Evolutionary conservation across 495 filamentous ascomycete species (phyloP).

Genomic region (Xylaria nigripes): DNA sequence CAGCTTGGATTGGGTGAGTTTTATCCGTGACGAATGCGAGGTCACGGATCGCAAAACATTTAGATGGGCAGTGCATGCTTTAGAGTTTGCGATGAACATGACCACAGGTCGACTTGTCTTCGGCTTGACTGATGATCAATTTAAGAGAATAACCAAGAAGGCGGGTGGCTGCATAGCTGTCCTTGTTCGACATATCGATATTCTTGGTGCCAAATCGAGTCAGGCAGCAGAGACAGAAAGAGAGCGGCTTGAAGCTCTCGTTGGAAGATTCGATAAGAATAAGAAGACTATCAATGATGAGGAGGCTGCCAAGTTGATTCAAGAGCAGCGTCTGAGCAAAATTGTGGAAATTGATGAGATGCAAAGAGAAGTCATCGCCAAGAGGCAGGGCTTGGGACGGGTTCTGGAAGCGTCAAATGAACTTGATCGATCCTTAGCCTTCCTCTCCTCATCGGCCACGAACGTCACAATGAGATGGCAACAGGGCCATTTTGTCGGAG

Average conservation of each 20-base stretch:
- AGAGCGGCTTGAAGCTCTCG: constrained; percentile 61
- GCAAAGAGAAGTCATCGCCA: constrained; percentile 71
- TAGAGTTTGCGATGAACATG: constrained; percentile 97
- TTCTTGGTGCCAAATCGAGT: constrained; percentile 91
- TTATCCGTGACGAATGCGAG: constrained; percentile 94
- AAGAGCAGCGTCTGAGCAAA: constrained; percentile 60
- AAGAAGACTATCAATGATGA: constrained; percentile 68
- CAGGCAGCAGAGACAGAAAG: constrained; percentile 83
- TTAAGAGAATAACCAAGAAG: constrained; percentile 69
- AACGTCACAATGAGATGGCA: constrained; percentile 96
- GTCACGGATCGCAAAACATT: constrained; percentile 94
- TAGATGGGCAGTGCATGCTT: constrained; percentile 87
- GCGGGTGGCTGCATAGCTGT: constrained; percentile 97
- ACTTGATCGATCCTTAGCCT: constrained; percentile 88
- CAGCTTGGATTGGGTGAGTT: constrained; percentile 93
- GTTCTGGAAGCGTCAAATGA: constrained; percentile 93
- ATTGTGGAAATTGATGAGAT: constrained; percentile 67
- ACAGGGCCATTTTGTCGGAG: constrained; percentile 93
- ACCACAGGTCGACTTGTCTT: constrained; percentile 87
- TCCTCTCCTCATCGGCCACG: constrained; percentile 84
- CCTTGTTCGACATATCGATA: constrained; percentile 96
- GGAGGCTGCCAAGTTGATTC: constrained; percentile 65
- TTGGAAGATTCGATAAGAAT: constrained; percentile 65
- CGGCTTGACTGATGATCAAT: constrained; percentile 77
- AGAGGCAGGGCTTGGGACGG: constrained; percentile 78